Evolutionary conservation across 345 rosid genomes (phyloP).

Genomic region (Bruguiera parviflora): DNA sequence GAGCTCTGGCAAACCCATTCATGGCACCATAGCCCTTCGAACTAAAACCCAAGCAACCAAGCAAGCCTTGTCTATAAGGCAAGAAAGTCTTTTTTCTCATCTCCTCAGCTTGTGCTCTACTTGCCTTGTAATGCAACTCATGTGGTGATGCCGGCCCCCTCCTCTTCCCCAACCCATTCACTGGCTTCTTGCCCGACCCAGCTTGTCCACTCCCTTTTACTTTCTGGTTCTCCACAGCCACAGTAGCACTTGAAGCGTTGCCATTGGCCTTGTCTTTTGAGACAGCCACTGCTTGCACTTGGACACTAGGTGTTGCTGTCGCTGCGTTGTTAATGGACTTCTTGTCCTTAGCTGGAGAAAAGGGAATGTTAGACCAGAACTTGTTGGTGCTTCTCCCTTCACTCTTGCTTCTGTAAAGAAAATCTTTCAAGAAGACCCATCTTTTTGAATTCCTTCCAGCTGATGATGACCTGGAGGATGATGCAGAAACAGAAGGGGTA

Average conservation of each 20-base stretch:
- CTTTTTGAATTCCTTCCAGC: slow-evolving; percentile 91
- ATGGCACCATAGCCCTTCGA: slow-evolving; percentile 93
- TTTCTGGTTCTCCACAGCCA: slow-evolving; percentile 18
- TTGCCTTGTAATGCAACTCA: slow-evolving; percentile 84
- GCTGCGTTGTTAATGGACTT: slow-evolving; percentile 13
- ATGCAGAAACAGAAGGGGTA: slow-evolving; percentile 53
- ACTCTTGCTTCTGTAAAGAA: slow-evolving; percentile 74
- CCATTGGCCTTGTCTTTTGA: slow-evolving; percentile 21
- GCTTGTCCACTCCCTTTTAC: slow-evolving; percentile 17
- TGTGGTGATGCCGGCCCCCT: slow-evolving; percentile 75
- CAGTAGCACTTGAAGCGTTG: slow-evolving; percentile 1
- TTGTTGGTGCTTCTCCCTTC: slow-evolving; percentile 87
- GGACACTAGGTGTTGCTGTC: not conserved
- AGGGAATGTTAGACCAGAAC: slow-evolving; percentile 42
- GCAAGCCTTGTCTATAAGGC: slow-evolving; percentile 89
- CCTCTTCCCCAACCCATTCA: slow-evolving; percentile 59
- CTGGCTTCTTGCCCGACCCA: slow-evolving; percentile 36
- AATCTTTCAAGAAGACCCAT: slow-evolving; percentile 89
- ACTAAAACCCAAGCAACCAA: slow-evolving; percentile 96
- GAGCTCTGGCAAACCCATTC: slow-evolving; percentile 80
- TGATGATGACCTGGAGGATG: slow-evolving; percentile 81
- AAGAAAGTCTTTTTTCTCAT: slow-evolving; percentile 91
- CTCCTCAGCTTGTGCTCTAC: slow-evolving; percentile 94
- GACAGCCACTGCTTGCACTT: not conserved
- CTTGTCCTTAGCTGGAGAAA: slow-evolving; percentile 63